These are phyloP conservation scores for Tetrastigma voinierianum DNA, from an alignment of 164 flowering plant species.

Conservation along the genomic window DNA sequence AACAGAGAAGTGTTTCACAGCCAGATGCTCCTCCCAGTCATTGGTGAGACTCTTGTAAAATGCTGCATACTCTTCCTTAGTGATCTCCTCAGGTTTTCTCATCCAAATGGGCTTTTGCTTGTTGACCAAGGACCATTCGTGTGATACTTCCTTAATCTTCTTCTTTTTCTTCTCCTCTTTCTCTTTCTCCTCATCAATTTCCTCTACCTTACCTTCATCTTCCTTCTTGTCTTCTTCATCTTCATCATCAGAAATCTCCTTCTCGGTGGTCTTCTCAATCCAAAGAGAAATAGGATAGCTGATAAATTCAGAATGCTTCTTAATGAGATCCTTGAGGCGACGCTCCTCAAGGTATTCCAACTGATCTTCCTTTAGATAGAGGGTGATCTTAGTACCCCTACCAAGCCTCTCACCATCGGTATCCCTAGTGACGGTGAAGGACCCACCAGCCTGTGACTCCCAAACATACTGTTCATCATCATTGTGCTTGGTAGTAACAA, in stretches of 20 bases:
- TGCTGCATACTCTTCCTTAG: conserved; percentile 8
- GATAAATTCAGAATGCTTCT: not conserved
- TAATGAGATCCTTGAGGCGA: conserved; percentile 7
- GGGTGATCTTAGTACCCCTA: conserved; percentile 8
- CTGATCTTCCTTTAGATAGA: conserved; percentile 5
- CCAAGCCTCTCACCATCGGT: conserved; percentile 7
- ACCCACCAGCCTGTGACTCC: not conserved
- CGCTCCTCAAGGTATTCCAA: conserved; percentile 10
- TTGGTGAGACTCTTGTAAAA: conserved; percentile 9
- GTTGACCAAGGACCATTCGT: conserved; percentile 8
- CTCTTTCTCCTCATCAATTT: conserved; percentile 8
- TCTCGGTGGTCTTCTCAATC: conserved; percentile 6
- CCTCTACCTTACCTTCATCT: conserved; percentile 7
- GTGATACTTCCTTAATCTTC: conserved; percentile 9
- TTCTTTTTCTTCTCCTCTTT: conserved; percentile 11
- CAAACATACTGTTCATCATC: conserved; percentile 9
- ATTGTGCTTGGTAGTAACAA: conserved; percentile 8
- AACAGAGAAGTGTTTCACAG: no score
- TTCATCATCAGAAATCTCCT: conserved; percentile 10
- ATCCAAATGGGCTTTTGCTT: conserved; percentile 11
- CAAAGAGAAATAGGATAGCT: conserved; percentile 11
- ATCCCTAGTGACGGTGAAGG: conserved; percentile 6
- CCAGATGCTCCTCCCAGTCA: no score
- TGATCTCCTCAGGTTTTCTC: conserved; percentile 11
- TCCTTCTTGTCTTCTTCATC: conserved; percentile 10